A percentile compares a stretch with the other conserved stretches of the same genome.
These are phyloP conservation scores for Calocybe gangraenosa DNA, from an alignment of 768 basidiomycete genomes.

Conservation along the genomic window DNA sequence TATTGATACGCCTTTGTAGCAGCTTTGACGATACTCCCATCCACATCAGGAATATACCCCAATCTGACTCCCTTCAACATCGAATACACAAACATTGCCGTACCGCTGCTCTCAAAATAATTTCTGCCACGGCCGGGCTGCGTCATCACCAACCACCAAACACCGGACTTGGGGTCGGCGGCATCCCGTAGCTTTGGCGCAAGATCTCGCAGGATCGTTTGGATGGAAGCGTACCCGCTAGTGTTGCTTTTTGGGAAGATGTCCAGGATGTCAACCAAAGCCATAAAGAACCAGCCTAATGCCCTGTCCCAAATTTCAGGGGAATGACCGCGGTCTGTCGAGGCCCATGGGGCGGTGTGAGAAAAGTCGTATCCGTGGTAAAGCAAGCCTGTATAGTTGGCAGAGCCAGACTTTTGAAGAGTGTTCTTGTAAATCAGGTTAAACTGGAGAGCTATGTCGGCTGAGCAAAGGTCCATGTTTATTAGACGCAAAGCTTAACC, in stretches of 20 bases:
- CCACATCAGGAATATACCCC: constrained; percentile 23
- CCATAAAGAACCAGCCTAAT: constrained; percentile 45
- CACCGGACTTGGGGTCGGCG: constrained; percentile 34
- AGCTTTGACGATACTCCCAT: constrained; percentile 23
- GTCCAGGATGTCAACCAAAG: constrained; percentile 41
- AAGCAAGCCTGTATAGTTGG: constrained; percentile 25
- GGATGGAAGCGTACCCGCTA: constrained; percentile 22
- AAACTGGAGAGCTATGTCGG: constrained; percentile 11
- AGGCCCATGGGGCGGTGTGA: constrained; percentile 39
- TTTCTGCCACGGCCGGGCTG: constrained; percentile 41
- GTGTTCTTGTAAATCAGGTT: constrained; percentile 7
- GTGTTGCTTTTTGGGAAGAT: constrained; percentile 6
- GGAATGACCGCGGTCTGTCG: constrained; percentile 39
- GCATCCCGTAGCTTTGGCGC: constrained; percentile 32
- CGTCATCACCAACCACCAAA: constrained; percentile 50
- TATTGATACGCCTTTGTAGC: constrained; percentile 40
- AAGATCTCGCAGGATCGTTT: constrained; percentile 29
- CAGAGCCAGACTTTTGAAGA: constrained; percentile 6
- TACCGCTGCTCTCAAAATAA: constrained; percentile 47
- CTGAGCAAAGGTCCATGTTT: neutral
- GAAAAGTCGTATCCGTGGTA: constrained; percentile 49
- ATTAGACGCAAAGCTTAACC: neutral
- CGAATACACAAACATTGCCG: constrained; percentile 44
- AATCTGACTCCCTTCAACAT: constrained; percentile 39
- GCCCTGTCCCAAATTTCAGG: constrained; percentile 50